Evolutionary conservation across 352 stramenopile genomes (phyloP).

Genomic region (Phytophthora hibernalis): DNA sequence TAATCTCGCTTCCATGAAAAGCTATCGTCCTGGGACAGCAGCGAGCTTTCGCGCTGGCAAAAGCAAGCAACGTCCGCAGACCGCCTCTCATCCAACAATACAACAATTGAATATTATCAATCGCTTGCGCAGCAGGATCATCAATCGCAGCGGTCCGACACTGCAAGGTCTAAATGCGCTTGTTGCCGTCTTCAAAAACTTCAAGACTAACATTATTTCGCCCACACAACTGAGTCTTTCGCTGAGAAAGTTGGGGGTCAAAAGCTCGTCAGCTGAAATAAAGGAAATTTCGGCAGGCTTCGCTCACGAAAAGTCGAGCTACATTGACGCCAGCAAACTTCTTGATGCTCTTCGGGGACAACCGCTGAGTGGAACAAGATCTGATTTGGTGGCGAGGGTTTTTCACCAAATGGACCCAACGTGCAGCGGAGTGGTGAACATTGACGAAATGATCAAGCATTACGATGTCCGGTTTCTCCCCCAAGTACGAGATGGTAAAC

Average conservation of each 20-base stretch:
- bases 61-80: neutral
- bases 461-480: constrained; percentile 84
- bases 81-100: neutral
- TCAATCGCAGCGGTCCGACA: constrained; percentile 40
- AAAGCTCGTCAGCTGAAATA: constrained; percentile 47
- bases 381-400: constrained; percentile 51
- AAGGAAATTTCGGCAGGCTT: constrained; percentile 51
- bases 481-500: constrained; percentile 68
- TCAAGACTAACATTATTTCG: constrained; percentile 50
- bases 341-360: constrained; percentile 52
- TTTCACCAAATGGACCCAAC: constrained; percentile 69
- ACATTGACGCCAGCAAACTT: constrained; percentile 62
- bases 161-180: constrained; percentile 61
- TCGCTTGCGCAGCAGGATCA: constrained; percentile 45
- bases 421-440: constrained; percentile 42
- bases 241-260: constrained; percentile 61
- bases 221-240: constrained; percentile 68
- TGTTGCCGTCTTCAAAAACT: constrained; percentile 34
- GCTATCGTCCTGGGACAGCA: neutral
- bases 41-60: constrained; percentile 8
- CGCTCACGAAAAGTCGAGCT: constrained; percentile 54
- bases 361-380: constrained; percentile 36
- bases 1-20: constrained; percentile 16
- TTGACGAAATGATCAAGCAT: constrained; percentile 65
- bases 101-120: constrained; percentile 15